phyloP scores from a whole-genome alignment of 148 eudicot genomes.

The Vaccinium vitisidaea region DNA sequence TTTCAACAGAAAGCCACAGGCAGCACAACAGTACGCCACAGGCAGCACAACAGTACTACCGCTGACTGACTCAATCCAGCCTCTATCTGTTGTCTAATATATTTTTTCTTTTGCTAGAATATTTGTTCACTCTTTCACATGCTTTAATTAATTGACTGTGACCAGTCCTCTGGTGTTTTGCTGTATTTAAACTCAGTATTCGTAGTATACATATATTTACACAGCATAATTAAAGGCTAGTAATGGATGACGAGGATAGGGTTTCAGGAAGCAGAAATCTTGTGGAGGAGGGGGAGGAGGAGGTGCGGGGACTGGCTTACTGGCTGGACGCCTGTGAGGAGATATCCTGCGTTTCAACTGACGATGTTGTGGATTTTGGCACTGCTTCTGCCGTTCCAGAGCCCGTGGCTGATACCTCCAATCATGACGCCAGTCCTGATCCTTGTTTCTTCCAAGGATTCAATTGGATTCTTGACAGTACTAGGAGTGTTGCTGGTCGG shows the following conservation, averaged over 20 bases:
- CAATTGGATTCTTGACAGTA: conserved; percentile 65
- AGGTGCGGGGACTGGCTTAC: conserved; percentile 41
- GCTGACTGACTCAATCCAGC: neutral
- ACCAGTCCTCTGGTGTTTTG: conserved; percentile 10
- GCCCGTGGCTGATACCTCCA: conserved; percentile 17
- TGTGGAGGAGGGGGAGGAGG: conserved; percentile 21
- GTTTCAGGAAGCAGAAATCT: conserved; percentile 14
- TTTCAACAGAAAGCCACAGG: neutral
- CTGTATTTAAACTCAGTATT: neutral
- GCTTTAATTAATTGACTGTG: neutral
- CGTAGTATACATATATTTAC: neutral
- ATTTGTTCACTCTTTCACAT: neutral
- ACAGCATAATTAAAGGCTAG: neutral
- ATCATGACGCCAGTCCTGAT: conserved; percentile 29
- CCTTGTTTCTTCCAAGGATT: conserved; percentile 65
- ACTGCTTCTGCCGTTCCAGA: conserved; percentile 16
- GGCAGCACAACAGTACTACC: neutral
- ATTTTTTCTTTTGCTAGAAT: neutral
- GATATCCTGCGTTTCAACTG: conserved; percentile 49
- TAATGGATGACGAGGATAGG: conserved; percentile 25
- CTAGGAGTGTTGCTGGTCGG: conserved; percentile 51
- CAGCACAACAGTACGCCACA: neutral
- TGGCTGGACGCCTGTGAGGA: conserved; percentile 98
- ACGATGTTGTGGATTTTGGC: conserved; percentile 24
- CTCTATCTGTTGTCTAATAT: neutral